Conservation (phyloP, 2,329 filamentous ascomycete genomes). For the Neocatenulostroma microsporum region DNA sequence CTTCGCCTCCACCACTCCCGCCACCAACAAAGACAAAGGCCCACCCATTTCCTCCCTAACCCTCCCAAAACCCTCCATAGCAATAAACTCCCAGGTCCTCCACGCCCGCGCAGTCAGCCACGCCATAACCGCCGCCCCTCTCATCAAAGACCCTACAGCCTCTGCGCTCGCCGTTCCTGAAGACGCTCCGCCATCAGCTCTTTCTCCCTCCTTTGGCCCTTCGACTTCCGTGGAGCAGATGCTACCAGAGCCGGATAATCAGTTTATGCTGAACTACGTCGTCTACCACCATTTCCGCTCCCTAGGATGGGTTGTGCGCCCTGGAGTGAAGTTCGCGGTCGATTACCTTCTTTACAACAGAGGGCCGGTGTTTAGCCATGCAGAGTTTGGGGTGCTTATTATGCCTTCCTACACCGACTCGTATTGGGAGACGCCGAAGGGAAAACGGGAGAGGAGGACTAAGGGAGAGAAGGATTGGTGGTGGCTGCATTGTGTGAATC, state of each 20-base stretch:
- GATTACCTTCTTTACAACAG: slow-evolving; percentile 93
- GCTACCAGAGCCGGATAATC: slow-evolving; percentile 58
- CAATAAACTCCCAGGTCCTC: slow-evolving; percentile 2
- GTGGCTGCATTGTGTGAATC: slow-evolving; percentile 81
- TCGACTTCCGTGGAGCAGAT: too few relatives aligned
- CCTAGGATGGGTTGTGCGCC: slow-evolving; percentile 86
- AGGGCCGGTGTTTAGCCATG: slow-evolving; percentile 89
- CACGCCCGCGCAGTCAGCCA: slow-evolving; percentile 6
- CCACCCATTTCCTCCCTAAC: too few relatives aligned
- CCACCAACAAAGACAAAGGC: slow-evolving; percentile 53
- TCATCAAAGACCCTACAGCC: slow-evolving; percentile 2
- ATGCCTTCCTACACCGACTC: slow-evolving; percentile 70
- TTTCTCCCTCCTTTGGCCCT: slow-evolving; percentile 11
- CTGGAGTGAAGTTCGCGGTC: slow-evolving; percentile 88
- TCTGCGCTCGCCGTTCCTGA: neutral
- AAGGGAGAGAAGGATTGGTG: slow-evolving; percentile 55
- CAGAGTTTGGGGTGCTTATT: slow-evolving; percentile 82
- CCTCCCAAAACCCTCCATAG: slow-evolving; percentile 1
- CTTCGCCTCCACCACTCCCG: slow-evolving; percentile 46
- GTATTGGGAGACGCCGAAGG: slow-evolving; percentile 54
- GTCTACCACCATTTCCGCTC: slow-evolving; percentile 96
- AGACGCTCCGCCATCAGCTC: slow-evolving; percentile 27
- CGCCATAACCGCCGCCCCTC: neutral
- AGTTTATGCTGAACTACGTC: slow-evolving; percentile 77
- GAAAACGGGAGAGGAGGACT: slow-evolving; percentile 33